Base-by-base conservation (phyloP, 139 green algal species). In the Diplosphaera chodatii region DNA sequence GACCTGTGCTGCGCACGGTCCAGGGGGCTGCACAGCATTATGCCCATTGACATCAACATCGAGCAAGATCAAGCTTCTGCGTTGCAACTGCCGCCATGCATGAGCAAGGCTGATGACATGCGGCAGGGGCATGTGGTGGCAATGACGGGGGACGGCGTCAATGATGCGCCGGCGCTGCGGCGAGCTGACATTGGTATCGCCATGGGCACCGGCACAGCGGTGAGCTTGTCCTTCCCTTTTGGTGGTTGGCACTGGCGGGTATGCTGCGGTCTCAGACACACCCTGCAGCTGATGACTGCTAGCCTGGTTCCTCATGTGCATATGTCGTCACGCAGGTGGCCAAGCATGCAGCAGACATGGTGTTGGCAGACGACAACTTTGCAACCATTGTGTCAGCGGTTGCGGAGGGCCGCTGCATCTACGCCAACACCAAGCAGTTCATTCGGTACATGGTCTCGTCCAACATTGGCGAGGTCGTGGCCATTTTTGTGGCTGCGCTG, bases 381-480 rank as follows among this genome's bases (percentile, higher is more conserved):
- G 78, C 83, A n/a, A 81, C 71, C 32, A 88, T 88, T 25, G 83
- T 88, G 64, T 77, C 78, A 5, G 94, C 94, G 5, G 91, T 98
- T 30, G 82, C 82, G 0, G 93, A 97, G 77, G 94, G 94, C 10
- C 83, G 94, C 6, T 83, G 87, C 28, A 98, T 98, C 59, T 98
- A 96, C 85, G 90, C 93, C 82, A 98, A 99, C 88, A 98, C 96
- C 69, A 97, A 98, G 85, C 93, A 97, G 80, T 98, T 98, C 80
- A 97, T 97, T 63, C 82, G 92, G 23, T 99, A 99, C 86, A 98
- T 99, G 94, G 96, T 98, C 73, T 92, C 83, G 40, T 92, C 82
- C 69, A 98, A 98, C 86, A 95, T 98, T 69, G 94, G 93, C 32
- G 94, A 99, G 83, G 91, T 92, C 30, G 91, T 94, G 23, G 92